Evolutionary conservation across 192 early-diverging fungal species (phyloP), one percentile per base, ranked within the genome.

Genomic region (Podila clonocystis): DNA sequence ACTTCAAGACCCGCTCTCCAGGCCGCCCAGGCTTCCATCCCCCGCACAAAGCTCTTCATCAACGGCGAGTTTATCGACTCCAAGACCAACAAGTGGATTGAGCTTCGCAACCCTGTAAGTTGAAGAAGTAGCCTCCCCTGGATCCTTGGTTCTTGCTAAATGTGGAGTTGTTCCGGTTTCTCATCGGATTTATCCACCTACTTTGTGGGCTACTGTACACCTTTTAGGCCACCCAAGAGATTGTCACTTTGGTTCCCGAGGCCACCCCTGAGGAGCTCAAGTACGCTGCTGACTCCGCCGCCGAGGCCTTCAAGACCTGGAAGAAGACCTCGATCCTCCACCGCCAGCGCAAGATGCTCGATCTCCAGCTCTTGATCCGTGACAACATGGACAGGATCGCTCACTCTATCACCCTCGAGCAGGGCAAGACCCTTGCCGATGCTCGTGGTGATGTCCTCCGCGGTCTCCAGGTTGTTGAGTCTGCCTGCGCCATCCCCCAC

Each of bases 51-150:
- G 70, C 87, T 95, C 29, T 96, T 91, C 70, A 94, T 97, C 82
- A 93, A 97, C 72, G 96, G 96, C 59, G 91, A 99, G 88, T 95
- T 97, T 83, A 83, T 95, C 61, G 93, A 96, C 62, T 97, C 96
- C 20, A 89, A 91, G 67, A 89, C 95, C 49, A 83, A 90, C 75
- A 89, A 94, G 74, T 96, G 95, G 95, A 92, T 96, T 69, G 92
- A 94, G 58, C 86, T 99, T 59, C 87, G 89, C 72, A 96, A 99
- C 84, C 97, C 97, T 58, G 94, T 94, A 88, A 79, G 89, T 83
- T 29, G 31, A 19, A 49, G 28, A 41, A 36, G 1, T 33, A 55
- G 8, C 58, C 20, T 55, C 41, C 36, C 19, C 50, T 45, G 11
- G 33, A 28, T 26, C 12, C 28, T 15, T 12, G 24, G 17, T 13